Evolutionary conservation across 1,284 basidiomycete genomes (phyloP).

Genomic region (Megacollybia platyphylla): DNA sequence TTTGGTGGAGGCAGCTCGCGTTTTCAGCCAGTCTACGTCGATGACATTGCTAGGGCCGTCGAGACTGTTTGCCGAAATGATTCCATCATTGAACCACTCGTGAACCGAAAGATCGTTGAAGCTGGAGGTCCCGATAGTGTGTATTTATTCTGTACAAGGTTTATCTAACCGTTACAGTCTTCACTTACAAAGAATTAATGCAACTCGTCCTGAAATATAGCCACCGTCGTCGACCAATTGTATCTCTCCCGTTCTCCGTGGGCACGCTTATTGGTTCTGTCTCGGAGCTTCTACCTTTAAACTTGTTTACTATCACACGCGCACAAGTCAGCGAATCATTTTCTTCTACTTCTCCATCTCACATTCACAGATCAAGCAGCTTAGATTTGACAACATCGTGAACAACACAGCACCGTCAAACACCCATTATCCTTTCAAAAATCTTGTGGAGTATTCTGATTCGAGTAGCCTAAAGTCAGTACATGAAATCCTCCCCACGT

Average conservation of each 20-base stretch:
- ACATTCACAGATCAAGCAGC: neutral
- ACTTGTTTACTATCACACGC: conserved; percentile 52
- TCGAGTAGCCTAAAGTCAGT: neutral
- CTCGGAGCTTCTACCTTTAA: conserved; percentile 49
- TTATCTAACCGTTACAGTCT: conserved; percentile 24
- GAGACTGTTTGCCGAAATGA: conserved; percentile 43
- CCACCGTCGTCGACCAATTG: conserved; percentile 34
- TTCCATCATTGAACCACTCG: conserved; percentile 20
- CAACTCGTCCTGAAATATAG: conserved; percentile 42
- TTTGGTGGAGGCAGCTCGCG: conserved; percentile 52
- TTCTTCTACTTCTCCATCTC: neutral
- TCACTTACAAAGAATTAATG: conserved; percentile 57
- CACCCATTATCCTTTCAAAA: neutral
- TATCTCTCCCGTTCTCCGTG: conserved; percentile 48
- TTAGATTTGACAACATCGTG: neutral
- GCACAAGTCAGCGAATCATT: conserved; percentile 32
- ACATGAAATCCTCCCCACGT: neutral
- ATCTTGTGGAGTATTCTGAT: neutral
- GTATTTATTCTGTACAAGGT: conserved; percentile 9
- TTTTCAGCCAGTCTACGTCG: conserved; percentile 65
- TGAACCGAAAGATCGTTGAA: conserved; percentile 50
- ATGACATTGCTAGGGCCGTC: conserved; percentile 46
- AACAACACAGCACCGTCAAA: neutral
- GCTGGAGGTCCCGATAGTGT: conserved; percentile 57
- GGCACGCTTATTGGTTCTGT: conserved; percentile 50